Conservation (phyloP, 805 yeast genomes). For the Komagataella ulmi region DNA sequence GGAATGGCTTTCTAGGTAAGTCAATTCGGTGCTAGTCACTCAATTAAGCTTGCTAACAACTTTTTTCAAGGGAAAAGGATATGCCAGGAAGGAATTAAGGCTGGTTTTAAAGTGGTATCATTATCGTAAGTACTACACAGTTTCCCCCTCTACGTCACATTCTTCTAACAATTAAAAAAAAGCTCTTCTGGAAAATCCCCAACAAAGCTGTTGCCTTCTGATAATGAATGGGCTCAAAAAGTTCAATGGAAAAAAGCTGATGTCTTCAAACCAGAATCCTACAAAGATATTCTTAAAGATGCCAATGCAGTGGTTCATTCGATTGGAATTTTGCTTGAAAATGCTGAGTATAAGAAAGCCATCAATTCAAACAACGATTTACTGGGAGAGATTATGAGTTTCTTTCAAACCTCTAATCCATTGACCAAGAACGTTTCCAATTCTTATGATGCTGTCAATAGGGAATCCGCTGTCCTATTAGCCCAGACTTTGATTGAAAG, state of each 20-base stretch:
- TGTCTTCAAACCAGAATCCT: conserved; percentile 51
- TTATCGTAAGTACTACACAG: conserved; percentile 23
- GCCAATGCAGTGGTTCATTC: conserved; percentile 70
- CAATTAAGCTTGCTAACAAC: background rate
- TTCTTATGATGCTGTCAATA: conserved; percentile 52
- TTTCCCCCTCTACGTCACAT: background rate
- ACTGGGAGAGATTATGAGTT: conserved; percentile 21
- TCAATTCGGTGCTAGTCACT: background rate
- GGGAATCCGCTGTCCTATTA: conserved; percentile 51
- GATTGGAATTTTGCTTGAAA: conserved; percentile 64
- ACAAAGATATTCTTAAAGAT: conserved; percentile 28
- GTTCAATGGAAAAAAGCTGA: conserved; percentile 61
- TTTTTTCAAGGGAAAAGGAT: conserved; percentile 37
- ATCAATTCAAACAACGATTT: conserved; percentile 19
- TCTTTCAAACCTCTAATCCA: conserved; percentile 45
- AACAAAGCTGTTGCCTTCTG: conserved; percentile 15
- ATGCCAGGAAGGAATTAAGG: conserved; percentile 49
- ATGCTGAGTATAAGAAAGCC: conserved; percentile 49
- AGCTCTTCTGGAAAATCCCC: conserved; percentile 43
- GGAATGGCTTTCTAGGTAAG: conserved; percentile 64
- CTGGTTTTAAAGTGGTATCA: conserved; percentile 57
- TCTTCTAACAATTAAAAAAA: conserved; percentile 3
- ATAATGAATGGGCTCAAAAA: conserved; percentile 34
- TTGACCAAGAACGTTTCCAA: conserved; percentile 30
- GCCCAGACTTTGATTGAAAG: conserved; percentile 36